phyloP scores from a whole-genome alignment of 2,329 filamentous ascomycete species.

The Penicillium sp. region DNA sequence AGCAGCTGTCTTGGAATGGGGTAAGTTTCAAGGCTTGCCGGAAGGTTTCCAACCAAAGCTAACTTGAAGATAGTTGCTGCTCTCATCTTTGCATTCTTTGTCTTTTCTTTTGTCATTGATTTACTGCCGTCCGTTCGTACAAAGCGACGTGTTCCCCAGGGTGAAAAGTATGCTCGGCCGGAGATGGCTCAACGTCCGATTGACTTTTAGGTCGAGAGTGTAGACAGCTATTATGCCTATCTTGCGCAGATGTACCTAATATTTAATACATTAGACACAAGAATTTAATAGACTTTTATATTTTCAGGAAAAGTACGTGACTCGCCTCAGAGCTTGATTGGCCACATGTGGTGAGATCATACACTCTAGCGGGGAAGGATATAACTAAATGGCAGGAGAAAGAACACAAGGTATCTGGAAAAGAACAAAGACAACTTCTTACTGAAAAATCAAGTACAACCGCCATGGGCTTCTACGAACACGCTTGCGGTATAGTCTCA shows the following conservation, averaged over 20 bases:
- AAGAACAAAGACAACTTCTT: too few relatives aligned
- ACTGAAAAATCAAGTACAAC: background rate
- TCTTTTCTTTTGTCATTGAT: conserved; percentile 10
- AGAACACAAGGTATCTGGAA: too few relatives aligned
- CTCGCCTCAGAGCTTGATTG: background rate
- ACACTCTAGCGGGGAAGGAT: background rate
- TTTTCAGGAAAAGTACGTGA: background rate
- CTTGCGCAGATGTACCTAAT: background rate
- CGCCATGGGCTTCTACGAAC: conserved; percentile 8
- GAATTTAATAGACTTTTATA: too few relatives aligned
- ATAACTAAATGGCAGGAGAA: too few relatives aligned
- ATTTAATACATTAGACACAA: background rate
- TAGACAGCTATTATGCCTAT: background rate
- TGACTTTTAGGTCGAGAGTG: background rate
- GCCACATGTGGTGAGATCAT: conserved; percentile 9
- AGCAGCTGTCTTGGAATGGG: conserved; percentile 9
- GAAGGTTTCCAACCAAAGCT: background rate
- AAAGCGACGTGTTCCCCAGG: conserved; percentile 7
- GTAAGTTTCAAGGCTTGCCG: background rate
- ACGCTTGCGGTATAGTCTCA: conserved; percentile 11
- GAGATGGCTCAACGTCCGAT: background rate
- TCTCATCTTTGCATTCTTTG: conserved; percentile 10
- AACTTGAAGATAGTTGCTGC: conserved; percentile 5
- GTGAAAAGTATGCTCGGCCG: conserved; percentile 9
- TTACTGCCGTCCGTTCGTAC: conserved; percentile 12